A percentile compares a stretch with the other conserved stretches of the same genome.
Conservation (phyloP, 1,284 basidiomycete species). For the Leccinum solheimii region DNA sequence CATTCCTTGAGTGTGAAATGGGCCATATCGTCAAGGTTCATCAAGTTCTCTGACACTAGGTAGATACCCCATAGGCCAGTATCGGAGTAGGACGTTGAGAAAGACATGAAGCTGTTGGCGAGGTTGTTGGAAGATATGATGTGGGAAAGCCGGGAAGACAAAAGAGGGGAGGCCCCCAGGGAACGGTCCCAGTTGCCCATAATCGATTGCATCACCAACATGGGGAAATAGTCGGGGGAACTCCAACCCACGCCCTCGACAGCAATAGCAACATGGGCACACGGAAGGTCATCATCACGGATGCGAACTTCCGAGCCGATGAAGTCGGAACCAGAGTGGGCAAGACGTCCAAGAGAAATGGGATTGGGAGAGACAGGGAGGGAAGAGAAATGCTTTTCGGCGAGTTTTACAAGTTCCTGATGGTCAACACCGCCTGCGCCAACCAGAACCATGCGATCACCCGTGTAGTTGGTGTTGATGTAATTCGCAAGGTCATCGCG, state of each 20-base stretch:
- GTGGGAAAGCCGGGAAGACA: slow-evolving; percentile 91
- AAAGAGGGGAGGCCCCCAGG: slow-evolving; percentile 86
- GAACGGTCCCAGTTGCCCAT: slow-evolving; percentile 99
- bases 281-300: slow-evolving; percentile 89
- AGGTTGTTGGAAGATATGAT: slow-evolving; percentile 93
- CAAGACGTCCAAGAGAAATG: slow-evolving; percentile 81
- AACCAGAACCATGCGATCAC: slow-evolving; percentile 98
- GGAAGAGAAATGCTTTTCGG: slow-evolving; percentile 89
- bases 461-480: slow-evolving; percentile 98
- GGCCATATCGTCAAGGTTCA: slow-evolving; percentile 90
- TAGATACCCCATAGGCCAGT: slow-evolving; percentile 99
- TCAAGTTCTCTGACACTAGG: slow-evolving; percentile 90
- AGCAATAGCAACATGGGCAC: slow-evolving; percentile 93
- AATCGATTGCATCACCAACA: slow-evolving; percentile 98
- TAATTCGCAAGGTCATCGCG: slow-evolving; percentile 88
- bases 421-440: slow-evolving; percentile 97
- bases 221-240: slow-evolving; percentile 98
- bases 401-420: slow-evolving; percentile 90
- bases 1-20: slow-evolving; percentile 98
- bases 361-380: slow-evolving; percentile 90
- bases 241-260: slow-evolving; percentile 99
- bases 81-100: slow-evolving; percentile 99
- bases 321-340: slow-evolving; percentile 80
- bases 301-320: slow-evolving; percentile 95
- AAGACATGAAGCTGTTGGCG: slow-evolving; percentile 99